Evolutionary conservation across 345 rosid species (phyloP).

Genomic region (Lagerstroemia speciosa): DNA sequence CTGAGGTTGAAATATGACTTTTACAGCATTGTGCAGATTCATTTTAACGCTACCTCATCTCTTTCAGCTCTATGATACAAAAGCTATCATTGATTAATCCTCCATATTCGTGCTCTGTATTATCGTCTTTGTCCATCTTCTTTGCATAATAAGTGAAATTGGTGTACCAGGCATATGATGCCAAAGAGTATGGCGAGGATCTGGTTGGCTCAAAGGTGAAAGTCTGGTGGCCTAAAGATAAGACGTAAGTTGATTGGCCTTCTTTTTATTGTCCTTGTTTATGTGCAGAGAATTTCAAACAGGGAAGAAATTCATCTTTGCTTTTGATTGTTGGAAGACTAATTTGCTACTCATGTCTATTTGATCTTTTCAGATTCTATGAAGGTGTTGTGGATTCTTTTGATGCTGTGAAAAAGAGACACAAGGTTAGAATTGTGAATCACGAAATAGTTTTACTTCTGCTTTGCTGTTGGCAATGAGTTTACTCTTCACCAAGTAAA

Average conservation of each 20-base stretch:
- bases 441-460: conserved; percentile 2
- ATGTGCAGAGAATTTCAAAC: neutral
- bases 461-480: conserved; percentile 3
- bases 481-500: neutral
- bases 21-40: neutral
- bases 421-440: conserved; percentile 43
- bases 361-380: conserved; percentile 55
- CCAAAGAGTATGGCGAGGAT: conserved; percentile 29
- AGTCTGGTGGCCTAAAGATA: conserved; percentile 97
- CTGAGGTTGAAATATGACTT: neutral
- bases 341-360: conserved; percentile 2
- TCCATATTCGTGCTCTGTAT: no score
- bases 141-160: conserved; percentile 1
- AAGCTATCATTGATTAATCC: no score
- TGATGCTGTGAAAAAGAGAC: conserved; percentile 57
- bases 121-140: no score
- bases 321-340: conserved; percentile 1
- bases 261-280: neutral
- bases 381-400: conserved; percentile 54
- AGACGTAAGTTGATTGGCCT: conserved; percentile 32
- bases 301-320: neutral
- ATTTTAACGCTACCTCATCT: neutral
- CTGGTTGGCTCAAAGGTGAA: conserved; percentile 66
- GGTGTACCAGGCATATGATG: conserved; percentile 45
- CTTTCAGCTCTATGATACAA: neutral